Conservation (phyloP, 257 asterid genomes). For the Ocimum tenuiflorum region DNA sequence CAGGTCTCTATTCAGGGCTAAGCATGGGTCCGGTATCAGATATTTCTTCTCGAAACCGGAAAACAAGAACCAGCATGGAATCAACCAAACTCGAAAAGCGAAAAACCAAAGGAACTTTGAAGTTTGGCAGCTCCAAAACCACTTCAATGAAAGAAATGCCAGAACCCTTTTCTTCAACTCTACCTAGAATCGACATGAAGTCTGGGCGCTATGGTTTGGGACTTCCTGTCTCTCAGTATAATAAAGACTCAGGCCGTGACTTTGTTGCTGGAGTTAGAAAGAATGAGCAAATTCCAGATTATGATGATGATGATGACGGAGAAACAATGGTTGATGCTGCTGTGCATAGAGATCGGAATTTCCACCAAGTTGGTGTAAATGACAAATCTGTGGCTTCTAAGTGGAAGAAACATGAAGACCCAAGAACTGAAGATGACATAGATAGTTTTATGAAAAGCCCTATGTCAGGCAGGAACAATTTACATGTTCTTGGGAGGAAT, state of each 20-base stretch:
- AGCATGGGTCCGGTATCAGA: constrained; percentile 38
- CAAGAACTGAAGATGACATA: constrained; percentile 37
- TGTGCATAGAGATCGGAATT: constrained; percentile 46
- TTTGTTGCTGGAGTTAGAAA: constrained; percentile 34
- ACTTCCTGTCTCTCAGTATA: constrained; percentile 36
- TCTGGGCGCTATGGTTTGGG: constrained; percentile 36
- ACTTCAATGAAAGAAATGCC: constrained; percentile 40
- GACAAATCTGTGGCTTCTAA: constrained; percentile 38
- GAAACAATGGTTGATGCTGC: constrained; percentile 61
- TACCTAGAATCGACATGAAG: constrained; percentile 39
- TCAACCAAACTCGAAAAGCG: constrained; percentile 52
- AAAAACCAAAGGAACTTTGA: constrained; percentile 55
- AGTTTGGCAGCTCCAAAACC: constrained; percentile 48
- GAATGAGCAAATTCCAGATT: constrained; percentile 46
- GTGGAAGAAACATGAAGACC: constrained; percentile 50
- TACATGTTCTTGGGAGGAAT: constrained; percentile 53
- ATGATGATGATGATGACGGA: constrained; percentile 52
- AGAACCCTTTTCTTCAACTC: constrained; percentile 39
- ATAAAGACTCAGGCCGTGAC: constrained; percentile 39
- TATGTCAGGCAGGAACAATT: constrained; percentile 38
- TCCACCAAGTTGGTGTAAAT: constrained; percentile 32
- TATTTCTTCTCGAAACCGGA: constrained; percentile 40
- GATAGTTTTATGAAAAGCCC: constrained; percentile 45
- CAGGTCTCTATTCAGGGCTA: constrained; percentile 39
- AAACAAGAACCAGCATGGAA: constrained; percentile 31